Evolutionary conservation across 495 filamentous ascomycete genomes (phyloP).

Genomic region (Penicillium cinerascens): DNA sequence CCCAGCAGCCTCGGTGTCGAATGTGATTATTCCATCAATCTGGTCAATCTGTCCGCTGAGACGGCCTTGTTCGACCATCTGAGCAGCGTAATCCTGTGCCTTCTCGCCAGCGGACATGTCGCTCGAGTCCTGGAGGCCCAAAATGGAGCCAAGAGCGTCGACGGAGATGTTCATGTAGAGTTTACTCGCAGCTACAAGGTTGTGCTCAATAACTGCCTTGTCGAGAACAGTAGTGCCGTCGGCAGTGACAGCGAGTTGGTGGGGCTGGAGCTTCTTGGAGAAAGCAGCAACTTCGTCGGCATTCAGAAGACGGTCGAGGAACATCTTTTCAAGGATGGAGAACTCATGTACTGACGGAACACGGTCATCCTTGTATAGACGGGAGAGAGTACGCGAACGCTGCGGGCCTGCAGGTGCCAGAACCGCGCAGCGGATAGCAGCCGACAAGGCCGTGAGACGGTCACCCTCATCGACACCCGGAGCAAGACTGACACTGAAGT

Average conservation of each 20-base stretch:
- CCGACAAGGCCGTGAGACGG: conserved; percentile 74
- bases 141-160: conserved; percentile 68
- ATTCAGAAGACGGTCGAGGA: conserved; percentile 79
- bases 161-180: conserved; percentile 88
- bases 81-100: conserved; percentile 87
- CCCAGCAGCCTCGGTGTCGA: conserved; percentile 63
- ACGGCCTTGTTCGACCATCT: conserved; percentile 93
- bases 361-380: conserved; percentile 92
- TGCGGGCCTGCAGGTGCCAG: conserved; percentile 87
- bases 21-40: conserved; percentile 83
- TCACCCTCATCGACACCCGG: conserved; percentile 77
- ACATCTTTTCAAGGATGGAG: conserved; percentile 94
- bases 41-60: conserved; percentile 89
- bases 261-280: conserved; percentile 70
- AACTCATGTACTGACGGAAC: conserved; percentile 72
- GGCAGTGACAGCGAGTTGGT: conserved; percentile 83
- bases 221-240: conserved; percentile 93
- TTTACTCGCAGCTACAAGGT: conserved; percentile 78
- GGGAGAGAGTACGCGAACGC: conserved; percentile 72
- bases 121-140: conserved; percentile 56
- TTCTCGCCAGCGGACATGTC: conserved; percentile 61
- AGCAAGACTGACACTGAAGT: conserved; percentile 79
- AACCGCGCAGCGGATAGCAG: conserved; percentile 92
- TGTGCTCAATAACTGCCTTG: conserved; percentile 93
- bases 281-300: conserved; percentile 83